Evolutionary conservation across 2,329 filamentous ascomycete species (phyloP).

Genomic region (Aspergillus alliaceus): DNA sequence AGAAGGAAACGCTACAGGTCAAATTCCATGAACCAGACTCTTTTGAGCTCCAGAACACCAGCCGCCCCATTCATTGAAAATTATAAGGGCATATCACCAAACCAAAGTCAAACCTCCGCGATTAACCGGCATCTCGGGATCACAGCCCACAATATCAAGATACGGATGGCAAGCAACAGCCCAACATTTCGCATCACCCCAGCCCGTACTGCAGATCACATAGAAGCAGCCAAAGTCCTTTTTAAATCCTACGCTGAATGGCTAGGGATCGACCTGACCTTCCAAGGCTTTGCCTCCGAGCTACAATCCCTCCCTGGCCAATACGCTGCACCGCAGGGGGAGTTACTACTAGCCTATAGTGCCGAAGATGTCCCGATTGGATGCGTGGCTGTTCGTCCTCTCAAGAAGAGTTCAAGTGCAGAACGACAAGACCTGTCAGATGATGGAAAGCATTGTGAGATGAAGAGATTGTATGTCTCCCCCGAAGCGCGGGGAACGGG

Average conservation of each 20-base stretch:
- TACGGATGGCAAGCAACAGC: neutral
- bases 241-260: constrained; percentile 46
- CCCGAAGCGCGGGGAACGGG: constrained; percentile 51
- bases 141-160: neutral
- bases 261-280: constrained; percentile 56
- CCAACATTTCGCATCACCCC: constrained; percentile 28
- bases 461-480: constrained; percentile 59
- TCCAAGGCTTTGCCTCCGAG: constrained; percentile 57
- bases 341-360: constrained; percentile 48
- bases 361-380: constrained; percentile 39
- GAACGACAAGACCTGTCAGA: constrained; percentile 16
- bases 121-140: neutral
- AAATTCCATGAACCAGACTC: neutral
- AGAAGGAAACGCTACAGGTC: too few species aligned
- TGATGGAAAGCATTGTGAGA: constrained; percentile 45
- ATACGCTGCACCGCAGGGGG: constrained; percentile 48
- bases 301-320: constrained; percentile 55
- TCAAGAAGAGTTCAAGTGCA: neutral
- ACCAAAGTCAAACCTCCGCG: neutral
- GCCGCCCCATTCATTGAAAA: too few species aligned
- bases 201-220: constrained; percentile 45
- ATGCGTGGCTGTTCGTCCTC: constrained; percentile 50
- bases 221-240: constrained; percentile 42
- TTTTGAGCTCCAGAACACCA: neutral
- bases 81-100: too few species aligned